A percentile compares a stretch with the other conserved stretches of the same genome.
phyloP scores from a whole-genome alignment of 192 early-diverging fungal species.

The Coemansia aciculifera region DNA sequence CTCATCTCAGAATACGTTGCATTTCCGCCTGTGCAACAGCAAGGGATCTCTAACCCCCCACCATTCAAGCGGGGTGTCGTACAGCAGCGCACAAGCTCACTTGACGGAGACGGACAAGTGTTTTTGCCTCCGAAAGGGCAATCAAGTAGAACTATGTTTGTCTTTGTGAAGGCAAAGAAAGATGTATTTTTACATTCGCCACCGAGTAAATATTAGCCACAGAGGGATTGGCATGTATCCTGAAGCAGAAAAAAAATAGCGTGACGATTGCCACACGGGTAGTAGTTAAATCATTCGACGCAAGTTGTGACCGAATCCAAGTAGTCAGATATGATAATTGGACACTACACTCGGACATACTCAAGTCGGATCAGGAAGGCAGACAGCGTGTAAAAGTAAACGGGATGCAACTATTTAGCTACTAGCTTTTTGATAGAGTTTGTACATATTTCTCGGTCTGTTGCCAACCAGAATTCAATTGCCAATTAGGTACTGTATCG shows the following conservation, averaged over 20 bases:
- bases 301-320: neutral
- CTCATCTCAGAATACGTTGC: neutral
- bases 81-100: neutral
- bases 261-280: neutral
- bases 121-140: neutral
- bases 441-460: neutral
- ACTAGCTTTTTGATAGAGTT: neutral
- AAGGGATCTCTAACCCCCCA: neutral
- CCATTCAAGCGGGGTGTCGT: neutral
- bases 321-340: neutral
- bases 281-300: neutral
- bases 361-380: neutral
- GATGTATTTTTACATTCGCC: neutral
- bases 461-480: neutral
- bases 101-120: neutral
- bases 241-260: neutral
- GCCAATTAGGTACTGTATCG: neutral
- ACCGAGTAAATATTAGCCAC: slow-evolving; percentile 1
- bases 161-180: neutral
- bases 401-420: neutral
- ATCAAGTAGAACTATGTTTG: neutral
- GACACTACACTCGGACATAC: neutral
- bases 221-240: slow-evolving; percentile 3
- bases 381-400: neutral
- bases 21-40: neutral